Conservation (phyloP, 2,329 filamentous ascomycete genomes). For the Tolypocladium endophyticum region DNA sequence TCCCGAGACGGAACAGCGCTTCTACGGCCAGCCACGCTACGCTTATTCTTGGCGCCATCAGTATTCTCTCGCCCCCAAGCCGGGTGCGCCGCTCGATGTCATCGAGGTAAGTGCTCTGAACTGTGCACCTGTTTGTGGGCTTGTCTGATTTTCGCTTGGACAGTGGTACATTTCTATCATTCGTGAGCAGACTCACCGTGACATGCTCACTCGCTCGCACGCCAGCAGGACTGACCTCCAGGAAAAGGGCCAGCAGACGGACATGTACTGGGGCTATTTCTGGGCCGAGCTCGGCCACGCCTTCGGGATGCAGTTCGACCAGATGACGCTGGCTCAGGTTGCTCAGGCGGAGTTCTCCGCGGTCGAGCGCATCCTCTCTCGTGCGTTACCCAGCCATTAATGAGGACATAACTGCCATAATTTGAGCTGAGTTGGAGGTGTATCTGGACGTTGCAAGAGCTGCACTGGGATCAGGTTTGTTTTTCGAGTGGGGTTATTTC, state of each 20-base stretch:
- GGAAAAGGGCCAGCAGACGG: conserved; percentile 19
- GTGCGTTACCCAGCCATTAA: conserved; percentile 19
- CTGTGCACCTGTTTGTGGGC: too few species aligned
- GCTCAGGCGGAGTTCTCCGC: conserved; percentile 35
- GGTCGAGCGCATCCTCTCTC: conserved; percentile 37
- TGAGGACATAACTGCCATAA: too few species aligned
- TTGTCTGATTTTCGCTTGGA: background rate
- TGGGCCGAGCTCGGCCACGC: conserved; percentile 36
- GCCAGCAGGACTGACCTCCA: conserved; percentile 29
- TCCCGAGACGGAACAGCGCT: conserved; percentile 19
- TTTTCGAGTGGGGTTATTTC: background rate
- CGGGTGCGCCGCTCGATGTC: conserved; percentile 37
- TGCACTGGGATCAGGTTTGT: background rate
- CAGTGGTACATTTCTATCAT: conserved; percentile 49
- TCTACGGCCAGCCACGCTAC: conserved; percentile 36
- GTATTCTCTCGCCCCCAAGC: conserved; percentile 40
- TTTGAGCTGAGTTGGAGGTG: background rate
- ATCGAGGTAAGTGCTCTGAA: conserved; percentile 34
- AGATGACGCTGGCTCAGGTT: conserved; percentile 35
- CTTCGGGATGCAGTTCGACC: conserved; percentile 30
- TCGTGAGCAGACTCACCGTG: conserved; percentile 37
- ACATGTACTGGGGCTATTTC: conserved; percentile 42
- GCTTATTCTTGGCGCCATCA: conserved; percentile 40
- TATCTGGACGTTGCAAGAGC: background rate
- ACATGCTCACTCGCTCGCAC: conserved; percentile 27